These are phyloP conservation scores for Blastomyces parvus DNA, from an alignment of 2,329 filamentous ascomycete genomes.

Conservation along the genomic window DNA sequence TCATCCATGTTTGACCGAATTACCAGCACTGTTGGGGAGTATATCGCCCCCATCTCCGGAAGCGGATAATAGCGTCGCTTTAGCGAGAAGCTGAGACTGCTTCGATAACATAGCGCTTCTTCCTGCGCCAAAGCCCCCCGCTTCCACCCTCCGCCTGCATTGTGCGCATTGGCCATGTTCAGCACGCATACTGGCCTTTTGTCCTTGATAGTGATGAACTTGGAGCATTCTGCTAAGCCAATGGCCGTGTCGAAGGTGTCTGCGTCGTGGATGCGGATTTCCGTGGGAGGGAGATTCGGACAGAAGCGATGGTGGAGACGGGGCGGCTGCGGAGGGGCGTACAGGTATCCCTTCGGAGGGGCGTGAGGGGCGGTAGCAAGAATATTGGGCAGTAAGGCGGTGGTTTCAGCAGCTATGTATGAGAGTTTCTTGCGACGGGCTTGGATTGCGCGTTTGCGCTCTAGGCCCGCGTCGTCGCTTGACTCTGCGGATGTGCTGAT, in stretches of 20 bases:
- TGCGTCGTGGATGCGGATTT: slow-evolving; percentile 45
- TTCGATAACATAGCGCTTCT: slow-evolving; percentile 58
- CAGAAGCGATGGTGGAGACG: slow-evolving; percentile 36
- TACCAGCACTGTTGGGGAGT: slow-evolving; percentile 52
- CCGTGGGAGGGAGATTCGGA: slow-evolving; percentile 30
- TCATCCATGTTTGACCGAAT: slow-evolving; percentile 43
- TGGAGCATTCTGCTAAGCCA: slow-evolving; percentile 22
- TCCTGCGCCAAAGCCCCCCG: slow-evolving; percentile 57
- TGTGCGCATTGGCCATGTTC: slow-evolving; percentile 54
- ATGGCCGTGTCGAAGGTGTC: slow-evolving; percentile 52
- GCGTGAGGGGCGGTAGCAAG: slow-evolving; percentile 37
- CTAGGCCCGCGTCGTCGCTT: slow-evolving; percentile 1
- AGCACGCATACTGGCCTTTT: slow-evolving; percentile 47
- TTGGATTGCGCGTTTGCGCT: slow-evolving; percentile 5
- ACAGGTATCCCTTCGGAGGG: slow-evolving; percentile 33
- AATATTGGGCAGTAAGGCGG: slow-evolving; percentile 39
- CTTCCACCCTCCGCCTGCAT: slow-evolving; percentile 55
- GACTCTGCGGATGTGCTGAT: not conserved
- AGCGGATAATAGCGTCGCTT: slow-evolving; percentile 46
- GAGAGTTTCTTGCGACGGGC: slow-evolving; percentile 26
- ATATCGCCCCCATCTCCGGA: slow-evolving; percentile 43
- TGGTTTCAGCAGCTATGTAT: slow-evolving; percentile 41
- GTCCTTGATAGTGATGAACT: slow-evolving; percentile 21
- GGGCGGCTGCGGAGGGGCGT: slow-evolving; percentile 30
- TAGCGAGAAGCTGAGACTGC: slow-evolving; percentile 35